Conservation (phyloP, 2,329 filamentous ascomycete species). For the Huntiella abstrusa region DNA sequence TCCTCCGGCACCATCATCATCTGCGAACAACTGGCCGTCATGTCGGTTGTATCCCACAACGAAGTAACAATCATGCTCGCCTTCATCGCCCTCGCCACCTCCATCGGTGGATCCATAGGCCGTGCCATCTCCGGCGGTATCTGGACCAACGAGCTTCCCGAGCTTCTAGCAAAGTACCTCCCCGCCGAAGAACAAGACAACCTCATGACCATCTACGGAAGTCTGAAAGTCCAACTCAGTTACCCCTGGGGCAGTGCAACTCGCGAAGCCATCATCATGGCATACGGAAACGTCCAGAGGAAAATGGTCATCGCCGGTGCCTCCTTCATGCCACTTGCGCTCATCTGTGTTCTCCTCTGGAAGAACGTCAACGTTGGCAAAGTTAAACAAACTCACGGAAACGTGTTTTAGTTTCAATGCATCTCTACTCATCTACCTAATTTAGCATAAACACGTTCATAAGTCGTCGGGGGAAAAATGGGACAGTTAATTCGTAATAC, state of each 20-base stretch:
- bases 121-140: slow-evolving; percentile 40
- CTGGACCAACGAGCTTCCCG: slow-evolving; percentile 41
- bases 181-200: slow-evolving; percentile 21
- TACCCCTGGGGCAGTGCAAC: slow-evolving; percentile 31
- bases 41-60: slow-evolving; percentile 41
- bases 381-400: slow-evolving; percentile 22
- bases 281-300: slow-evolving; percentile 37
- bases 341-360: slow-evolving; percentile 24
- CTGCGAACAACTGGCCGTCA: slow-evolving; percentile 39
- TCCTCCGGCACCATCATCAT: slow-evolving; percentile 41
- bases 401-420: slow-evolving; percentile 20
- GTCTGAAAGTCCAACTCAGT: slow-evolving; percentile 31
- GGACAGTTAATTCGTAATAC: too few species aligned
- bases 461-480: not conserved
- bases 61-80: slow-evolving; percentile 43
- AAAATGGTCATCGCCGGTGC: slow-evolving; percentile 32
- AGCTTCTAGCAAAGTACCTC: slow-evolving; percentile 29
- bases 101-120: slow-evolving; percentile 41
- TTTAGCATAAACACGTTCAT: not conserved
- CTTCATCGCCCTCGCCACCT: slow-evolving; percentile 39
- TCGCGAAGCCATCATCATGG: slow-evolving; percentile 36
- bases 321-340: slow-evolving; percentile 23
- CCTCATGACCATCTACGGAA: slow-evolving; percentile 26
- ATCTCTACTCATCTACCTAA: not conserved
- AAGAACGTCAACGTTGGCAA: slow-evolving; percentile 31